Evolutionary conservation across 1,284 basidiomycete genomes (phyloP).

Genomic region (Papiliotrema terrestris): DNA sequence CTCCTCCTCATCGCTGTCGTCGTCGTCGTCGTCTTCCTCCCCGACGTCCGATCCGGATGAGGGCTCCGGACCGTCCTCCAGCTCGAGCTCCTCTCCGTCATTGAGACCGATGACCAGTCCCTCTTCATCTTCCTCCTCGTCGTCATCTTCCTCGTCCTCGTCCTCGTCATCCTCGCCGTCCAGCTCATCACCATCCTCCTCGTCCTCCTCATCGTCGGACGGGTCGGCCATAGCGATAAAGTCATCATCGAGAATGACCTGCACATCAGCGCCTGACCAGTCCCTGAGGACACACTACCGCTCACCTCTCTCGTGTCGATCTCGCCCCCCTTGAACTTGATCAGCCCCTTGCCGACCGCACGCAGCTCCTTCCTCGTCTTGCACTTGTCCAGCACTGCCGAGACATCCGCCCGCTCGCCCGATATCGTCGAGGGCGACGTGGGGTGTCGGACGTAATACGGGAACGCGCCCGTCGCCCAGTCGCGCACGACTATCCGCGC

Average conservation of each 20-base stretch:
- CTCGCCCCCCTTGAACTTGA: conserved; percentile 57
- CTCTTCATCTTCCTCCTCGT: conserved; percentile 32
- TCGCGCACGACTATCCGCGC: conserved; percentile 82
- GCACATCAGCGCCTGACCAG: conserved; percentile 7
- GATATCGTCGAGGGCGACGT: conserved; percentile 16
- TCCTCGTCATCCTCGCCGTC: conserved; percentile 35
- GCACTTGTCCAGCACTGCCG: conserved; percentile 56
- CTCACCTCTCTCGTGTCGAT: conserved; percentile 57
- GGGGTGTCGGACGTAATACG: conserved; percentile 67
- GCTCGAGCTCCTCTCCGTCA: conserved; percentile 44
- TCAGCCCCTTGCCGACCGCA: conserved; percentile 52
- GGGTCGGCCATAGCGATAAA: conserved; percentile 49
- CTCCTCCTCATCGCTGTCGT: conserved; percentile 25
- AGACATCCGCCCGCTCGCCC: conserved; percentile 42
- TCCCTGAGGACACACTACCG: background rate
- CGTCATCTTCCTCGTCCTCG: conserved; percentile 30
- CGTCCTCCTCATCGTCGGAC: conserved; percentile 35
- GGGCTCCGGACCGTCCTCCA: conserved; percentile 43
- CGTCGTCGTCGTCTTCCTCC: conserved; percentile 30
- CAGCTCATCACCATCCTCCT: conserved; percentile 45
- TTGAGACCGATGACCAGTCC: conserved; percentile 29
- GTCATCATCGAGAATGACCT: conserved; percentile 56
- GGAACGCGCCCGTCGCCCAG: conserved; percentile 78
- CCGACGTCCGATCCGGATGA: conserved; percentile 33
- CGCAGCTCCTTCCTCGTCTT: conserved; percentile 60